Conservation (phyloP, 164 flowering plant genomes). For the Nymphaea colorata region DNA sequence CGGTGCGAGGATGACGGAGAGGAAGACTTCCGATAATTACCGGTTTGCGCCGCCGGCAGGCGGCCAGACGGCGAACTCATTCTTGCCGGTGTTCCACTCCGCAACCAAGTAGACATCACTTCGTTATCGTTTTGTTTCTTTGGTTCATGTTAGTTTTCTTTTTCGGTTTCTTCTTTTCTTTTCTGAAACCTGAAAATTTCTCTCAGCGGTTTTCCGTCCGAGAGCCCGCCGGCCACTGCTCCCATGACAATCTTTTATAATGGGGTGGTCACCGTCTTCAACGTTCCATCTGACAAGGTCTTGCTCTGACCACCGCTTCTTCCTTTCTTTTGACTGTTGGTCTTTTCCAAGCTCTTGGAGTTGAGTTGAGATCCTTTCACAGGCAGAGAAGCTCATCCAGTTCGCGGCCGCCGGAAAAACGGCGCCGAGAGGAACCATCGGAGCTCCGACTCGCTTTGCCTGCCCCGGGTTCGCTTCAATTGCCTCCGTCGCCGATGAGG, state of each 20-base stretch:
- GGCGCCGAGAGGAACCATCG: not conserved
- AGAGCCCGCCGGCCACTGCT: slow-evolving; percentile 14
- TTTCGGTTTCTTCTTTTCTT: not conserved
- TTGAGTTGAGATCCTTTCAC: not conserved
- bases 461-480: not conserved
- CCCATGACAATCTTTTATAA: slow-evolving; percentile 37
- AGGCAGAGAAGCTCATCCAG: not conserved
- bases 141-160: not conserved
- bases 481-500: not conserved
- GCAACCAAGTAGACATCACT: not conserved
- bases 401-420: not conserved
- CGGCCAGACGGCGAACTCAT: not conserved
- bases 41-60: not conserved
- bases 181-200: not conserved
- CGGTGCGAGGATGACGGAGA: slow-evolving; percentile 11
- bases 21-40: slow-evolving; percentile 1
- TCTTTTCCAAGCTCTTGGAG: not conserved
- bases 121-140: not conserved
- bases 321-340: too few species aligned
- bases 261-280: slow-evolving; percentile 20
- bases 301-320: not conserved
- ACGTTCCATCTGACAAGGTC: slow-evolving; percentile 20
- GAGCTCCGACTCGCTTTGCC: not conserved
- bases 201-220: not conserved
- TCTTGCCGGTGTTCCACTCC: not conserved